Base-by-base conservation (phyloP, 1,284 basidiomycete species). In the Sporisorium scitamineum region DNA sequence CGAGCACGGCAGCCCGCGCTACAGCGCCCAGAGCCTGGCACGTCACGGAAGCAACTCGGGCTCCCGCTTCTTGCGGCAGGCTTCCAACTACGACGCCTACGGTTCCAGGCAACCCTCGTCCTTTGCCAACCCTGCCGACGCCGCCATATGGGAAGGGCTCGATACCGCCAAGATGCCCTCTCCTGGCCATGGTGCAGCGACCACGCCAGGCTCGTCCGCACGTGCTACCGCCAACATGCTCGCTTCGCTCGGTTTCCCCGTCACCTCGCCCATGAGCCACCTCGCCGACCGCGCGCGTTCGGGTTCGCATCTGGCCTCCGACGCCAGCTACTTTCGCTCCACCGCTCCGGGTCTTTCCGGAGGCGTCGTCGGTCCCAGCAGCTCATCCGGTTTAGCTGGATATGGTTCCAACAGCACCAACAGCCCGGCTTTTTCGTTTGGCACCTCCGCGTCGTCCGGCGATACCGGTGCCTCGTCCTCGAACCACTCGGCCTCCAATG, bases 1-100 rank as follows among this genome's bases (percentile, higher is more conserved):
- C 71, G 72, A 79, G 72, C 76, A 79, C 58, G 74, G 76, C 24
- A 78, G 71, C 51, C 78, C 76, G 50, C 72, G 76, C 68, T 78
- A 75, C 63, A 56, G 61, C n/a, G 52, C 62, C 24, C 76, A 76
- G 45, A 52, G 64, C 6, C 70, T 78, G 13, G 24, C 47, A 48
- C 76, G 78, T 34, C 72, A 79, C 44, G 61, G 65, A 32, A 79
- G 74, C 66, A 72, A 72, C 34, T 61, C 66, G 18, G 62, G 76
- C 34, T 54, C 52, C 31, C 61, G 78, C 22, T 79, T 42, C 42
- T 32, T 63, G 27, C 60, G 47, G 22, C 55, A 50, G 56, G 31
- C 47, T 37, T 34, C 47, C 13, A 39, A 27, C 56, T 70, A 70
- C 54, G 63, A 75, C n/a, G 61, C 57, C 20, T 76, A 70, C 27